phyloP scores from a whole-genome alignment of 345 rosid species.

The Tarenaya hassleriana region DNA sequence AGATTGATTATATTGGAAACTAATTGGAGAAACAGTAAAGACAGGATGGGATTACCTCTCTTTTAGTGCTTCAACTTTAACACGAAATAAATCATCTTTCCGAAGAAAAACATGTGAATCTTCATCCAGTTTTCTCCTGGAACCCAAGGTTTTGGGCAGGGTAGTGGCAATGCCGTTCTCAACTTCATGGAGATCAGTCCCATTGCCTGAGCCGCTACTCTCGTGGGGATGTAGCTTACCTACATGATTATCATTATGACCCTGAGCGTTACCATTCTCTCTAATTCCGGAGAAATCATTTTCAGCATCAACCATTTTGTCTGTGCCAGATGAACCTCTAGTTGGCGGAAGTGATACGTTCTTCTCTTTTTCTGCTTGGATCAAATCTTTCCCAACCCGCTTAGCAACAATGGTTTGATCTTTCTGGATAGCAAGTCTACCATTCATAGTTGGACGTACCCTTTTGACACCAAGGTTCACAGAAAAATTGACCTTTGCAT shows the following conservation, averaged over 20 bases:
- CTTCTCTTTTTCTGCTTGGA: conserved; percentile 38
- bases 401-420: conserved; percentile 33
- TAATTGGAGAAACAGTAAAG: background rate
- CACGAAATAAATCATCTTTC: conserved; percentile 50
- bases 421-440: conserved; percentile 42
- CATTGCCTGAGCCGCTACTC: conserved; percentile 19
- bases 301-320: conserved; percentile 31
- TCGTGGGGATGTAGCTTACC: conserved; percentile 11
- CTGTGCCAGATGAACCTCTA: conserved; percentile 32
- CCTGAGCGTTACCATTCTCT: conserved; percentile 24
- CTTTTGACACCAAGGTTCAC: conserved; percentile 50
- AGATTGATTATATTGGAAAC: conserved; percentile 10
- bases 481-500: conserved; percentile 47
- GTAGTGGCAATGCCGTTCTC: conserved; percentile 30
- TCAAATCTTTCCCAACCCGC: conserved; percentile 30
- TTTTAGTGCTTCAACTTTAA: conserved; percentile 57
- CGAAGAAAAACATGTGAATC: conserved; percentile 52
- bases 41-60: conserved; percentile 50
- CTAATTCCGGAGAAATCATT: conserved; percentile 27
- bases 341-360: conserved; percentile 22
- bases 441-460: conserved; percentile 35
- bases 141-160: conserved; percentile 27
- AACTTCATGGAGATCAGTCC: conserved; percentile 28
- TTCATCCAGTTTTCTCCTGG: conserved; percentile 41
- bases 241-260: conserved; percentile 9